phyloP scores from a whole-genome alignment of 2,329 filamentous ascomycete species.

The Neocucurbitaria cava region DNA sequence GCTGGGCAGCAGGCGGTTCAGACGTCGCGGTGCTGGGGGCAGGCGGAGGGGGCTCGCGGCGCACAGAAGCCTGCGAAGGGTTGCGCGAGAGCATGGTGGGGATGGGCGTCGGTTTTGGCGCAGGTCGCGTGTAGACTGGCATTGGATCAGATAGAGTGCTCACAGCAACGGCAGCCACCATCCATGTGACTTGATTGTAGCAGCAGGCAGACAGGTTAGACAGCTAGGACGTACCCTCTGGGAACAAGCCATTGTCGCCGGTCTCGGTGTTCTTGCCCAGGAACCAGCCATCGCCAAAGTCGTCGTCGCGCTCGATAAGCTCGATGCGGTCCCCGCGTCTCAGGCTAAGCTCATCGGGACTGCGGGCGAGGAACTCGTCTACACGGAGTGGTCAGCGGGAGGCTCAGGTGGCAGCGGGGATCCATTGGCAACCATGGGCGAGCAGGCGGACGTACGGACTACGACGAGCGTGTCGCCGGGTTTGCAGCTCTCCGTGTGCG shows the following conservation, averaged over 20 bases:
- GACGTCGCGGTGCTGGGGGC: constrained; percentile 26
- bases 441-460: constrained; percentile 66
- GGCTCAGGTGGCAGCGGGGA: not conserved
- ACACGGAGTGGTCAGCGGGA: constrained; percentile 15
- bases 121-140: constrained; percentile 67
- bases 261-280: constrained; percentile 76
- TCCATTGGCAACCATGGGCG: not conserved
- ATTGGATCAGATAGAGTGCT: constrained; percentile 23
- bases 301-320: constrained; percentile 83
- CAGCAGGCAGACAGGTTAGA: no score
- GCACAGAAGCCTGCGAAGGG: constrained; percentile 32
- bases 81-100: constrained; percentile 40
- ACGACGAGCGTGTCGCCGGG: constrained; percentile 73
- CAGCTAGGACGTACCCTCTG: constrained; percentile 71
- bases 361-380: constrained; percentile 94
- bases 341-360: constrained; percentile 90
- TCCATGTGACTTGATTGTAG: not conserved
- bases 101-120: constrained; percentile 56
- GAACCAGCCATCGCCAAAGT: constrained; percentile 90
- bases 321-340: constrained; percentile 84
- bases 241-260: constrained; percentile 79
- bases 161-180: not conserved
- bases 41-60: constrained; percentile 11
- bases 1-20: constrained; percentile 22
- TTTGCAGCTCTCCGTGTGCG: constrained; percentile 59